Base-by-base conservation (phyloP, 768 basidiomycete species). In the Suillus clintonianus region DNA sequence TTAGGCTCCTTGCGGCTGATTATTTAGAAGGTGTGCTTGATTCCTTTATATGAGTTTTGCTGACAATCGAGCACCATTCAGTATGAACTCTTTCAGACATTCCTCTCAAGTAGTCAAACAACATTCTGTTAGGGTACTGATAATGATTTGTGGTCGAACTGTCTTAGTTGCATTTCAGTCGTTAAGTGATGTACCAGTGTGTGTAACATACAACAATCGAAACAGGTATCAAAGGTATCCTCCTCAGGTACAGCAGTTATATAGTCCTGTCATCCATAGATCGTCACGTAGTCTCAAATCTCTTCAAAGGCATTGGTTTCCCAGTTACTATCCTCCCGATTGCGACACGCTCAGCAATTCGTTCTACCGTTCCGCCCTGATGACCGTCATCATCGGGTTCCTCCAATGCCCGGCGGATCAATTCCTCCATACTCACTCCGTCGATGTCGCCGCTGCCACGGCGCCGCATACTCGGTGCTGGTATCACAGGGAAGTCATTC, bases 261-360 rank as follows among this genome's bases (percentile, higher is more conserved):
- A 39, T 19, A 39, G 41, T 57, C 55, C 11, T 57, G 37, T 41
- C 22, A 41, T 41, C 15, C 37, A 27, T 41, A 41, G 11, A 19
- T n/a, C 50, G 19, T 70, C 62, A 84, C 34, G 84, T 77, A 24
- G 88, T 89, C 62, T 86, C 89, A 69, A 84, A 83, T 71, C 89
- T 81, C 81, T 88, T 91, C 72, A 90, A 75, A 51, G 83, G 80
- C 30, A 74, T 70, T 15, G 85, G 86, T 66, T 83, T 74, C 57
- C 79, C 82, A 15, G 80, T 76, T 17, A 78, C 66, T 64, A 71
- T 76, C 66, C 85, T 76, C 37, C 82, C 84, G 58, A 81, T 78
- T 37, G 90, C 86, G 66, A 90, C 84, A 68, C 79, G 77, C 50
- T 89, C 89, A 64, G 89, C 88, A 62, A 91, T 72, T 66, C 81